A percentile compares a stretch with the other conserved stretches of the same genome.
Conservation (phyloP, 331 rosid species). For the Pyracantha coccinea region DNA sequence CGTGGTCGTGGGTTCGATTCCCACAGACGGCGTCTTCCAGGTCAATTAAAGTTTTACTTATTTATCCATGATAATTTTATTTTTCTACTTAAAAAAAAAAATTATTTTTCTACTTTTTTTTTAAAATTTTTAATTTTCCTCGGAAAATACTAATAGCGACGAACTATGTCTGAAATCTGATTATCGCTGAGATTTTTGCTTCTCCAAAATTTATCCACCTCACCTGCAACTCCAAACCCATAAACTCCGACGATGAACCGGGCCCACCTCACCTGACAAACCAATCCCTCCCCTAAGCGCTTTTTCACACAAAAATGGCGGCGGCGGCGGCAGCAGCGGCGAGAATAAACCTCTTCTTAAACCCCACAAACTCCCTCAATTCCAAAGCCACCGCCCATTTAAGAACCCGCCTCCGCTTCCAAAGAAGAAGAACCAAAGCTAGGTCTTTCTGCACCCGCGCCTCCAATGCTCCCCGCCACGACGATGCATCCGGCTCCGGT, state of each 20-base stretch:
- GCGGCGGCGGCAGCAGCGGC: slow-evolving; percentile 27
- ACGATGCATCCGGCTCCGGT: neutral
- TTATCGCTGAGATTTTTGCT: neutral
- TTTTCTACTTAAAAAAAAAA: no score
- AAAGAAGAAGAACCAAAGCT: neutral
- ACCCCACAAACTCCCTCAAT: slow-evolving; percentile 43
- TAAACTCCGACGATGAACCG: neutral
- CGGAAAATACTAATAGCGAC: no score
- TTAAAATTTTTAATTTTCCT: neutral
- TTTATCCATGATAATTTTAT: no score
- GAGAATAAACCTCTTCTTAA: slow-evolving; percentile 46
- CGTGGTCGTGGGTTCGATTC: slow-evolving; percentile 96
- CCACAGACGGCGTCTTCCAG: slow-evolving; percentile 59
- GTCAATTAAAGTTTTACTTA: no score
- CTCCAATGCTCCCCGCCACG: slow-evolving; percentile 1
- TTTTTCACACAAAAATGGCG: slow-evolving; percentile 10
- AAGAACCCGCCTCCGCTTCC: slow-evolving; percentile 35
- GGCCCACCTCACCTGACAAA: neutral
- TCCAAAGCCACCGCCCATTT: slow-evolving; percentile 23
- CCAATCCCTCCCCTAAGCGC: neutral
- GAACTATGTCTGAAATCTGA: neutral
- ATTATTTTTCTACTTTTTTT: no score
- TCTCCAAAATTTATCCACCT: neutral
- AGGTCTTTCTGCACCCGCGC: slow-evolving; percentile 35
- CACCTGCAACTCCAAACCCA: neutral